phyloP scores from a whole-genome alignment of 139 green algal species.

The Dunaliella primolecta region DNA sequence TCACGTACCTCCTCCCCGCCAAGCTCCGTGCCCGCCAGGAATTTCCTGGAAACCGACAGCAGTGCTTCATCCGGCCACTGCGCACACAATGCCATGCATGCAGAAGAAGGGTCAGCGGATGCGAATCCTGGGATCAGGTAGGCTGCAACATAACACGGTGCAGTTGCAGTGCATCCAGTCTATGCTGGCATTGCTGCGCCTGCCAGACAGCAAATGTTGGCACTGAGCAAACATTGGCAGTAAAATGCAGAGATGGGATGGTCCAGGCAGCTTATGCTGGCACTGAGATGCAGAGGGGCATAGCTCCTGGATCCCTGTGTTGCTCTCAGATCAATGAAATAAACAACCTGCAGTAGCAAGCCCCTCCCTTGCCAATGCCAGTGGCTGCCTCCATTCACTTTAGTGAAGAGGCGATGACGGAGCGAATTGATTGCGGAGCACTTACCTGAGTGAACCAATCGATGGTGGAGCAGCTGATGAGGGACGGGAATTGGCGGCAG shows the following conservation, averaged over 20 bases:
- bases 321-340: too few relatives aligned
- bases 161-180: too few relatives aligned
- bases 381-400: too few relatives aligned
- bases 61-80: constrained; percentile 49
- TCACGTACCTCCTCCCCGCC: constrained; percentile 43
- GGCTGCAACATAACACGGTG: background rate
- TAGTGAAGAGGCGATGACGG: too few relatives aligned
- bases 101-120: background rate
- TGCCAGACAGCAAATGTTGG: background rate
- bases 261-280: too few relatives aligned
- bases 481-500: constrained; percentile 68
- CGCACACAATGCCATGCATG: background rate
- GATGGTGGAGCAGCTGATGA: constrained; percentile 86
- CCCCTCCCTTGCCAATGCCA: background rate
- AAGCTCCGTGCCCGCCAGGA: constrained; percentile 67
- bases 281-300: too few relatives aligned
- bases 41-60: constrained; percentile 59
- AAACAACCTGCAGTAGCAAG: constrained; percentile 13
- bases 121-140: background rate
- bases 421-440: too few relatives aligned
- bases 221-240: too few relatives aligned
- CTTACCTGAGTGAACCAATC: constrained; percentile 73
- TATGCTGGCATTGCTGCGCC: background rate
- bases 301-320: too few relatives aligned
- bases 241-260: too few relatives aligned